Conservation (phyloP, 1,284 basidiomycete genomes). For the Apiotrichum porosum region DNA sequence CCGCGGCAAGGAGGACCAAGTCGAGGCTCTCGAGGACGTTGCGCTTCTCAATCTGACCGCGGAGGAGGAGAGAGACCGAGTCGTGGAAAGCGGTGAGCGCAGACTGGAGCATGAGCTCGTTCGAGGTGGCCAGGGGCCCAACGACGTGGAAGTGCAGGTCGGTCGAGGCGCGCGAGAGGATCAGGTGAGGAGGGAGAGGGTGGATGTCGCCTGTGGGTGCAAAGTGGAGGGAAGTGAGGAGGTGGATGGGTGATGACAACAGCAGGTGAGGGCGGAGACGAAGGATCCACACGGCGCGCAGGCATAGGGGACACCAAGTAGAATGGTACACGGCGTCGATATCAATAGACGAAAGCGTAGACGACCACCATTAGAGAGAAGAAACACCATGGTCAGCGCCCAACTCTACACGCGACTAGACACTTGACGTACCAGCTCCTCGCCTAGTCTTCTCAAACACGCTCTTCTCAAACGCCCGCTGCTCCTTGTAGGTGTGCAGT, state of each 20-base stretch:
- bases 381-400: too few relatives aligned
- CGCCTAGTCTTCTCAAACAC: slow-evolving; percentile 94
- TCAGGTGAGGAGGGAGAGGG: slow-evolving; percentile 79
- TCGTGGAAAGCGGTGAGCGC: slow-evolving; percentile 82
- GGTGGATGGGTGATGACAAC: too few relatives aligned
- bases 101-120: slow-evolving; percentile 91
- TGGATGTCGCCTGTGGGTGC: slow-evolving; percentile 77
- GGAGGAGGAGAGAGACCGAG: slow-evolving; percentile 74
- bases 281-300: too few relatives aligned
- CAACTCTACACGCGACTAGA: too few relatives aligned
- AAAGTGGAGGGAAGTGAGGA: not conserved
- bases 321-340: too few relatives aligned
- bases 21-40: slow-evolving; percentile 93
- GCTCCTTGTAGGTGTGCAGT: slow-evolving; percentile 72
- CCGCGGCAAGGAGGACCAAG: slow-evolving; percentile 83
- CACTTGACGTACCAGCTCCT: slow-evolving; percentile 69
- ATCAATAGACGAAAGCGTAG: too few relatives aligned
- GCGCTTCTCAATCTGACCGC: slow-evolving; percentile 92
- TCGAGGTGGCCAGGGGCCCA: slow-evolving; percentile 73
- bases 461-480: slow-evolving; percentile 90
- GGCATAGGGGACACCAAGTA: not conserved
- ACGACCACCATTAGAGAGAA: too few relatives aligned
- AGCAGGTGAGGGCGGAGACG: too few relatives aligned
- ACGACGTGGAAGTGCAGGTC: slow-evolving; percentile 96
- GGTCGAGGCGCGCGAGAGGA: slow-evolving; percentile 86